Percentiles rank a stretch among this genome's conserved stretches.
Evolutionary conservation across 2,329 filamentous ascomycete genomes (phyloP).

Genomic region (Stemphylium vesicarium): DNA sequence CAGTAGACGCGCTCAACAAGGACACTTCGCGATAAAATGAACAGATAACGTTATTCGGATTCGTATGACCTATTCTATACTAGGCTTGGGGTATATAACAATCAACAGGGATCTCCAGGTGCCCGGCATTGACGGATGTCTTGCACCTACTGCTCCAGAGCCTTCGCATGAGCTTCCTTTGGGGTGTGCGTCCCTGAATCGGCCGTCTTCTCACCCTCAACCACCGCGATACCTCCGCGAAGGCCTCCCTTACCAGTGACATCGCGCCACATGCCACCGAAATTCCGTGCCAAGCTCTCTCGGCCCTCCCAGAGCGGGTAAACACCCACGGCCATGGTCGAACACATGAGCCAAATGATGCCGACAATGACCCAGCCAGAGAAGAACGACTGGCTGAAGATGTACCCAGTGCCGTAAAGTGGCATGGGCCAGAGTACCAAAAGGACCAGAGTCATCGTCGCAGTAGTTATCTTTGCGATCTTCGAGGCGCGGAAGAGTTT

Average conservation of each 20-base stretch:
- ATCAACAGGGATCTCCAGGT: neutral
- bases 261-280: conserved; percentile 37
- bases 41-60: no score
- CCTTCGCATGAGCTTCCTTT: conserved; percentile 25
- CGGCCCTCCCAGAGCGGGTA: conserved; percentile 78
- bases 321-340: conserved; percentile 74
- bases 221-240: conserved; percentile 18
- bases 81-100: neutral
- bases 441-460: conserved; percentile 70
- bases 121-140: neutral
- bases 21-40: no score
- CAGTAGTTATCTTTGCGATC: conserved; percentile 64
- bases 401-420: conserved; percentile 81
- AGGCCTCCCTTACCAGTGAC: conserved; percentile 28
- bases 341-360: conserved; percentile 80
- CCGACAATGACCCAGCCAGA: conserved; percentile 73
- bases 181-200: conserved; percentile 28
- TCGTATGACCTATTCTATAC: no score
- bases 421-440: conserved; percentile 91
- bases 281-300: conserved; percentile 30
- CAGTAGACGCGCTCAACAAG: no score
- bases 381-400: conserved; percentile 82
- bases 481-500: conserved; percentile 54
- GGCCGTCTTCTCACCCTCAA: conserved; percentile 24
- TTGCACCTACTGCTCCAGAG: conserved; percentile 12